phyloP scores from a whole-genome alignment of 371 early-diverging fungal genomes.

The Dinochytrium kinnereticum region DNA sequence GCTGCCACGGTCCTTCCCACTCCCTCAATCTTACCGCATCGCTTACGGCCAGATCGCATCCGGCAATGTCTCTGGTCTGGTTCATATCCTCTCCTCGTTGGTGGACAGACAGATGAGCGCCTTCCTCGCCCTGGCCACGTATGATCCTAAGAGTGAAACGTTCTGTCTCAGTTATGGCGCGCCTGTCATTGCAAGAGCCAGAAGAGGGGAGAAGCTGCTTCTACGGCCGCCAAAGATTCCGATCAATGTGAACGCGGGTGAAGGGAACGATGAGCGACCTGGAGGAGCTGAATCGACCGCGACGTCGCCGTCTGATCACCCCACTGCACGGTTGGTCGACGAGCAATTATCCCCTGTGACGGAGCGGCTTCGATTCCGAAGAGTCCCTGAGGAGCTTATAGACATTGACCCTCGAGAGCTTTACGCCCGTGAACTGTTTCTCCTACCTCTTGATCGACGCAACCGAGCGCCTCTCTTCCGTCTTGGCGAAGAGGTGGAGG shows the following conservation, averaged over 20 bases:
- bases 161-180: neutral
- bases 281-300: no score
- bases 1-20: neutral
- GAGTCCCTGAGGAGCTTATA: neutral
- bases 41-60: neutral
- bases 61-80: neutral
- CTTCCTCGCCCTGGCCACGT: constrained; percentile 4
- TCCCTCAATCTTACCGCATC: neutral
- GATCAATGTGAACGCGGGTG: no score
- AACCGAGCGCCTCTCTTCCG: neutral
- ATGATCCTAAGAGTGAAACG: neutral
- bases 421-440: neutral
- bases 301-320: no score
- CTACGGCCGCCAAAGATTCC: neutral
- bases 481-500: neutral
- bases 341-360: neutral
- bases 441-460: neutral
- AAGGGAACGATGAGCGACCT: no score
- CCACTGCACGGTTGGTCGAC: neutral
- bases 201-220: neutral
- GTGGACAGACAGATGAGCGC: neutral
- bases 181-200: neutral
- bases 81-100: neutral
- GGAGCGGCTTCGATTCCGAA: neutral
- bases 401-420: neutral